Percentiles rank a stretch among this genome's conserved stretches.
phyloP scores from a whole-genome alignment of 164 flowering plant species.

The Pachysandra terminalis region DNA sequence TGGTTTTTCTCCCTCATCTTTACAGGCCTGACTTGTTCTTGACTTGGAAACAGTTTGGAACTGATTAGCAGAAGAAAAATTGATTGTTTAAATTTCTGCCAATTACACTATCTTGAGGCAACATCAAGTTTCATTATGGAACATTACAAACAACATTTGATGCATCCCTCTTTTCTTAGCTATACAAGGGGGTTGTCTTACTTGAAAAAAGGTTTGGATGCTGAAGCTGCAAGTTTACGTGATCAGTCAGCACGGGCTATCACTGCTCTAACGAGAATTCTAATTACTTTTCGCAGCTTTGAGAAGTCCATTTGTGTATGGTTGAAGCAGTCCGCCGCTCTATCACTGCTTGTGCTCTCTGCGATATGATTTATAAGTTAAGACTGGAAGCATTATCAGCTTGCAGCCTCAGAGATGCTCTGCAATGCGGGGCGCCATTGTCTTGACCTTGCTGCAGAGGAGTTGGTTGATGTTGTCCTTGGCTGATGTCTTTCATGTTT shows the following conservation, averaged over 20 bases:
- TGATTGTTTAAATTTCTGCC: background rate
- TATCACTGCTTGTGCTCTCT: background rate
- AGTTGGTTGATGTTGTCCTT: conserved; percentile 31
- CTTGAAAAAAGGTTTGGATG: background rate
- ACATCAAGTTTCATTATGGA: conserved; percentile 3
- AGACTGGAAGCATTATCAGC: conserved; percentile 25
- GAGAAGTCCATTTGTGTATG: conserved; percentile 7
- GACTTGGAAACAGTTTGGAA: too few relatives aligned
- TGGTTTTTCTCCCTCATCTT: too few relatives aligned
- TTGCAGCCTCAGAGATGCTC: conserved; percentile 82
- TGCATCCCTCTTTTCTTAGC: background rate
- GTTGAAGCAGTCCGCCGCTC: background rate
- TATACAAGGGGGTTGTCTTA: conserved; percentile 5
- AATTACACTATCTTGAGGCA: background rate
- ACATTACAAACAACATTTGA: conserved; percentile 4
- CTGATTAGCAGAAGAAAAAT: too few relatives aligned
- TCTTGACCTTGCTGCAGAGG: conserved; percentile 43
- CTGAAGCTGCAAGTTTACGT: background rate
- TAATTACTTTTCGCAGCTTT: background rate
- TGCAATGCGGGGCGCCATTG: conserved; percentile 83
- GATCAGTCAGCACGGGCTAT: background rate
- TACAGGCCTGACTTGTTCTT: too few relatives aligned
- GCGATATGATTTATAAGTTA: too few relatives aligned
- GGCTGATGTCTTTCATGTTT: conserved; percentile 52
- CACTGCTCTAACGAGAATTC: background rate